Evolutionary conservation across 129 eudicot species (phyloP), one percentile per base, ranked within the genome.

Genomic region (Calendula officinalis): DNA sequence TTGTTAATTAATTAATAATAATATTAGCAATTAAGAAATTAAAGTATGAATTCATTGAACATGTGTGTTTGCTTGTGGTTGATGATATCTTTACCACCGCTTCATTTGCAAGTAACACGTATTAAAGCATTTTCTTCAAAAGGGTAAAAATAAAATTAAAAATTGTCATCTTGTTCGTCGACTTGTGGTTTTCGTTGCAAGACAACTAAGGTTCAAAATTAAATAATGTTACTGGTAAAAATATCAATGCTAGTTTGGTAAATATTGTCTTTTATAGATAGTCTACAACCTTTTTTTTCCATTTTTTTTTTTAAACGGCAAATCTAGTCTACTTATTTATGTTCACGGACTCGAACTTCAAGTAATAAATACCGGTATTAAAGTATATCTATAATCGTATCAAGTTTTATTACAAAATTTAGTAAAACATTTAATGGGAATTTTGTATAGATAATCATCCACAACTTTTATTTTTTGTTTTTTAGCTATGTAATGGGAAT

Each of bases 51-150:
- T 51, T 38, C 45, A 55, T 56, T 37, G 52, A 73, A 45, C 66
- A 37, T 74, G 55, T 47, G 33, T 57, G 17, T 41, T 44, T 65
- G 45, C 62, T 53, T 72, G 50, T 72, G 77, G 64, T 11, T 17
- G 71, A 63, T 72, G 65, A 44, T 54, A 22, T 66, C 16, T 66
- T 47, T 9, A 50, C 51, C 73, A 73, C 78, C 78, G 67, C 78
- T 56, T 56, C 40, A 34, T 76, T 75, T 75, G 74, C 75, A 75
- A 68, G 80, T 27, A 65, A 62, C 64, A 68, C 64, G 75, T 75
- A 15, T 48, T 66, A 56, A 65, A 73, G 60, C 61, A 65, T 73
- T 16, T 60, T 60, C 51, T 32, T 33, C 4, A 70, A 50, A 56
- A 39, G 8, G 17, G 66, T 53, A 46, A 16, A 34, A 5, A 10